Evolutionary conservation across 305 asterid genomes (phyloP), one percentile per base, ranked within the genome.

Genomic region (Fraxinus platypoda): DNA sequence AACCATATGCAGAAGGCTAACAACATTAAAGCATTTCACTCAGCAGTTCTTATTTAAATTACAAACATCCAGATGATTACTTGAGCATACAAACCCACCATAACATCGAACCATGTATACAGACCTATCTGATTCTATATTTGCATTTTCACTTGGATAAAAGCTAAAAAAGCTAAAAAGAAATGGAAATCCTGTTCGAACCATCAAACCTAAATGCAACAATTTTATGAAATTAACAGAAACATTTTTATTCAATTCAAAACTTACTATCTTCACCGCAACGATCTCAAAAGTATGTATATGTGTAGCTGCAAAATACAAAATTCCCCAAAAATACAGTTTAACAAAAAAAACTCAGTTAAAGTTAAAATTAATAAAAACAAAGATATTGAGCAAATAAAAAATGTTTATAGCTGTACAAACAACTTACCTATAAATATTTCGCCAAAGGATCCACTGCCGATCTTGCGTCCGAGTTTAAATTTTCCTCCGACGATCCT

Each of bases 381-480:
- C 73, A 66, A 66, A 9, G 35, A 66, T 23, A 26, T 66, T 26
- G 5, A 66, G 73, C 19, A 9, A 26, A 26, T 26, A 66, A 25
- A 26, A 66, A 13, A 3, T 66, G 35, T 23, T 66, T 66, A 9
- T 25, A 64, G 30, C 4, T 0, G 3, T 3, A 66, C n/a, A 23
- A 66, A 66, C 28, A 66, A 26, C 73, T 66, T 66, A 91, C 98
- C 98, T 11, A 95, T 93, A 81, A 89, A 92, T 84, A 95, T 95
- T 89, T 95, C 97, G 57, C 98, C 98, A 77, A 95, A 95, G 34
- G 98, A 93, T 87, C 98, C 98, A 82, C 98, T 93, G 13, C 98
- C 98, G 92, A 95, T 95, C 91, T 95, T 95, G 49, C 98, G 97
- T 75, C 98, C 98, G 59, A 95, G 98, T 91, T 93, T 93, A 90